These are phyloP conservation scores for Rhodamnia rubescens DNA, from an alignment of 345 rosid species.

Conservation along the genomic window DNA sequence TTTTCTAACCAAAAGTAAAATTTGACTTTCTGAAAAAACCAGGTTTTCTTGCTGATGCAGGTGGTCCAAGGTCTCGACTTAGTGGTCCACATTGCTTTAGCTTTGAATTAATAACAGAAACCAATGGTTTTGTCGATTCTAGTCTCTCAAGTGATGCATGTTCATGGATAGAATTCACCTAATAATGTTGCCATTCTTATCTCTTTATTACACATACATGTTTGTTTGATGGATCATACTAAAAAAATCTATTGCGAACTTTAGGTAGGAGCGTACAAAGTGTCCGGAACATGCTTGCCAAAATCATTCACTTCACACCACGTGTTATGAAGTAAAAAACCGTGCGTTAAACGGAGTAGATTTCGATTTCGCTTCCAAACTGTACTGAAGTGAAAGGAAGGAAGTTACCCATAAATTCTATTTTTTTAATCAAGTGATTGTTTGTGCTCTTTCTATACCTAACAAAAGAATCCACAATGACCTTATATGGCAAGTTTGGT, in stretches of 20 bases:
- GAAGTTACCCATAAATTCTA: neutral
- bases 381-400: neutral
- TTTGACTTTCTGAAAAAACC: neutral
- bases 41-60: neutral
- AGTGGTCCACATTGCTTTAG: neutral
- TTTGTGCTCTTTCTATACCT: neutral
- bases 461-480: neutral
- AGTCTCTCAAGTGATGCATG: neutral
- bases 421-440: neutral
- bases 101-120: neutral
- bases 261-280: neutral
- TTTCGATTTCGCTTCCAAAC: neutral
- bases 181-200: neutral
- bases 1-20: neutral
- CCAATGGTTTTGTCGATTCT: neutral
- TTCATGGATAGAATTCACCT: neutral
- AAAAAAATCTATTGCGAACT: neutral
- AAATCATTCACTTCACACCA: neutral
- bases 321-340: neutral
- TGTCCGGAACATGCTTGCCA: neutral
- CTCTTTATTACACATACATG: neutral
- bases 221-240: neutral
- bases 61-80: neutral
- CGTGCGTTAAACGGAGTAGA: fast-evolving
- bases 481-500: neutral